phyloP scores from a whole-genome alignment of 108 stramenopile species.

The Tribonema minus region DNA sequence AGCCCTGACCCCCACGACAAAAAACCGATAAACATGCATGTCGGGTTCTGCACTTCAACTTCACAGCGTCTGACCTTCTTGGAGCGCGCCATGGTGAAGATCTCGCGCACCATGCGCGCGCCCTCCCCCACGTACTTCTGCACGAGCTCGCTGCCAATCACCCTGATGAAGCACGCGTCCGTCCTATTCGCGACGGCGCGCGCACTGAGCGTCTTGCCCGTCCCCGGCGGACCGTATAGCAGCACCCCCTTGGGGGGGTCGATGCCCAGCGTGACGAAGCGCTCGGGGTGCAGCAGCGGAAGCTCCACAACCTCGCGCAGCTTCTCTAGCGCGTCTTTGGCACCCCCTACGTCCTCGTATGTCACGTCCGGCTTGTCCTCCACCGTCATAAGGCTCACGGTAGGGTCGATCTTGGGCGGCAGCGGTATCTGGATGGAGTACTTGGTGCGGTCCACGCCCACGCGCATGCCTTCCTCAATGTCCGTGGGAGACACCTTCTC shows the following conservation, averaged over 20 bases:
- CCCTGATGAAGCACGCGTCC: slow-evolving; percentile 96
- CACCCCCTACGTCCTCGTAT: slow-evolving; percentile 99
- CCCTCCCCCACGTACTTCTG: slow-evolving; percentile 97
- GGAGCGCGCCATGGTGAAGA: slow-evolving; percentile 95
- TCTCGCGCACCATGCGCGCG: slow-evolving; percentile 98
- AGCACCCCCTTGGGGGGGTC: slow-evolving; percentile 96
- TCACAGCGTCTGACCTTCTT: too few species aligned
- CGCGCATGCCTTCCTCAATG: slow-evolving; percentile 99
- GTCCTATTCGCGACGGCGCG: slow-evolving; percentile 80
- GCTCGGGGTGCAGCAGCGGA: slow-evolving; percentile 89
- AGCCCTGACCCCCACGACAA: too few species aligned
- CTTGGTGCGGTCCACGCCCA: slow-evolving; percentile 91
- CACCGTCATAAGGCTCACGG: slow-evolving; percentile 96
- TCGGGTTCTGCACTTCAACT: too few species aligned
- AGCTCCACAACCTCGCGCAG: slow-evolving; percentile 89
- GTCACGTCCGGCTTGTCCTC: slow-evolving; percentile 99
- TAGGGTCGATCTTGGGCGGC: slow-evolving; percentile 98
- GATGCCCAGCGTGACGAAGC: slow-evolving; percentile 91
- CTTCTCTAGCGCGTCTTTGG: slow-evolving; percentile 93
- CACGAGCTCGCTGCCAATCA: slow-evolving; percentile 90
- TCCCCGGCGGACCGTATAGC: slow-evolving; percentile 89
- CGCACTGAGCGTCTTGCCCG: slow-evolving; percentile 69
- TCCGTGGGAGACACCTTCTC: slow-evolving; percentile 87
- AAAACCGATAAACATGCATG: too few species aligned
- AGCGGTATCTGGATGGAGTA: slow-evolving; percentile 97